phyloP scores from a whole-genome alignment of 345 rosid genomes.

The Gossypium anomalum region DNA sequence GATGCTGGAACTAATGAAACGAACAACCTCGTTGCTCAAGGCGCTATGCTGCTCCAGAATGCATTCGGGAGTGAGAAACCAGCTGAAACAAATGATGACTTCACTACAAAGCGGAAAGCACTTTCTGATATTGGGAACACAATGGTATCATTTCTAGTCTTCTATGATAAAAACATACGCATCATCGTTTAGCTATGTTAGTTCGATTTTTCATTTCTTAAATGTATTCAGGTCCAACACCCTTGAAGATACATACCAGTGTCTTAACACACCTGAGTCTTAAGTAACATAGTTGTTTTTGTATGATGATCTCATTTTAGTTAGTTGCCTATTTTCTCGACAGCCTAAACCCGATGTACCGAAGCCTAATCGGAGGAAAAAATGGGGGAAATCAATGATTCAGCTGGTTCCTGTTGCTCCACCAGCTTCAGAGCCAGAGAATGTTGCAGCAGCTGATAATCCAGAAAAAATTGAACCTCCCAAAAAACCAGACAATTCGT shows the following conservation, averaged over 20 bases:
- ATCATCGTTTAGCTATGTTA: too few relatives aligned
- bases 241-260: too few relatives aligned
- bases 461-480: slow-evolving; percentile 27
- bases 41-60: slow-evolving; percentile 74
- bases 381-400: slow-evolving; percentile 61
- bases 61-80: slow-evolving; percentile 50
- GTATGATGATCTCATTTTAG: neutral
- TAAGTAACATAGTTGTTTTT: too few relatives aligned
- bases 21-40: slow-evolving; percentile 55
- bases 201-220: too few relatives aligned
- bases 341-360: slow-evolving; percentile 72
- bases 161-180: neutral
- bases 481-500: slow-evolving; percentile 26
- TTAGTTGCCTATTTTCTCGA: neutral
- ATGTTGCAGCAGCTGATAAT: slow-evolving; percentile 19
- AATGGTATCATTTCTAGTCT: slow-evolving; percentile 28
- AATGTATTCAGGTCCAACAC: too few relatives aligned
- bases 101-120: slow-evolving; percentile 60
- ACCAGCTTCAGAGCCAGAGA: slow-evolving; percentile 38
- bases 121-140: slow-evolving; percentile 85
- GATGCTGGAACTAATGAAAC: slow-evolving; percentile 36
- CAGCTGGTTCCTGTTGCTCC: slow-evolving; percentile 74
- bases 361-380: slow-evolving; percentile 68
- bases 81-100: slow-evolving; percentile 35
- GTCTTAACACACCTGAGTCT: too few relatives aligned